Evolutionary conservation across 192 early-diverging fungal species (phyloP), one percentile per base, ranked within the genome.

Genomic region (Endogone sp.): DNA sequence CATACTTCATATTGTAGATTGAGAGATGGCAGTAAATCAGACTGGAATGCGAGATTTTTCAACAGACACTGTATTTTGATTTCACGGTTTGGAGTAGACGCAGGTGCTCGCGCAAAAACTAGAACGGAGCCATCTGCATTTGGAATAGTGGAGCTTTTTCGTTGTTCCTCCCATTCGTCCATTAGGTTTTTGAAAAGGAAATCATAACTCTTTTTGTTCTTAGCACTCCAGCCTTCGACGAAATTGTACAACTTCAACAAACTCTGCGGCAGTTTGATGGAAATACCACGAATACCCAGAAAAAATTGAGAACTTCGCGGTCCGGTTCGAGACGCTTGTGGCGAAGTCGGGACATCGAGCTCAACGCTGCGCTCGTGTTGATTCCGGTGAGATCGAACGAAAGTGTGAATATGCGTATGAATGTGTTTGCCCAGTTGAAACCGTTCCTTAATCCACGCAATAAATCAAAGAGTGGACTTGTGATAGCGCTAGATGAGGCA

Each of bases 211-310:
- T 80, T 73, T 31, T 82, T 72, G 56, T 87, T 84, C 62, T 91
- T 88, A 28, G 85, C 85, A 1, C 85, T 76, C 92, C 92, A 94
- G 28, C 89, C 85, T 63, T 90, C 89, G n/a, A 92, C 77, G 71
- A 94, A 93, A 3, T 81, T 74, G 60, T 92, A 88, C 11, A 94
- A 58, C 54, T 88, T 87, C n/a, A 94, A 66, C 13, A 94, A 71
- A 64, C 89, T 91, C 56, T 86, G 79, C 4, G 86, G 88, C 0
- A 85, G 64, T 30, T 77, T 71, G 30, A 88, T 61, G 28, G 74
- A 64, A 26, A 88, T 67, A 21, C 70, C 70, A 65, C 72, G 49
- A 88, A 67, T 0, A 67, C 79, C n/a, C 78, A 77, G 60, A 85
- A 73, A 21, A 85, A 31, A 27, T 83, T 82, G 29, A 88, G 62